Conservation (phyloP, 768 basidiomycete genomes). For the Termitomyces titanicus region DNA sequence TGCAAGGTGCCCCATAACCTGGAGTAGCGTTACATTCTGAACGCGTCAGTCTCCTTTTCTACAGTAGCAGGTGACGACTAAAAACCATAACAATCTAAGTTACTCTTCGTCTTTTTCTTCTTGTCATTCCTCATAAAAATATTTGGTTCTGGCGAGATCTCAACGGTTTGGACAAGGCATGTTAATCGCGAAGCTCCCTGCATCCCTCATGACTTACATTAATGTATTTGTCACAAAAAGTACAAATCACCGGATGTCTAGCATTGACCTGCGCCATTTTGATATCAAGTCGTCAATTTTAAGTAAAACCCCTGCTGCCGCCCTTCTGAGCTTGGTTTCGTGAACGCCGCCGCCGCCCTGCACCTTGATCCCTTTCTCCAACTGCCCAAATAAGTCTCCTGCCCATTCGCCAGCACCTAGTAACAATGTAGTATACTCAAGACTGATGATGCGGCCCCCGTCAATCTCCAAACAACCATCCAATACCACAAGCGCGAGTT, state of each 20-base stretch:
- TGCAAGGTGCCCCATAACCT: too few relatives aligned
- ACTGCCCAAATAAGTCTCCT: constrained; percentile 50
- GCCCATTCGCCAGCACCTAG: constrained; percentile 83
- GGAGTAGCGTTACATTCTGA: too few relatives aligned
- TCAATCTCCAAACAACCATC: constrained; percentile 77
- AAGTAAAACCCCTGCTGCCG: constrained; percentile 76
- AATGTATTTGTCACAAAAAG: too few relatives aligned
- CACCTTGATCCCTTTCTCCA: constrained; percentile 64
- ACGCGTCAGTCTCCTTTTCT: too few relatives aligned
- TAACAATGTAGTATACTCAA: constrained; percentile 72
- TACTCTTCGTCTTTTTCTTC: too few relatives aligned
- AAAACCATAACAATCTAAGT: too few relatives aligned
- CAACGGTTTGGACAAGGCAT: too few relatives aligned
- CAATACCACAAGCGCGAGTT: constrained; percentile 72
- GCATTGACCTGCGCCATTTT: constrained; percentile 66
- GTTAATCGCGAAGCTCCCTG: neutral
- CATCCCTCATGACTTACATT: too few relatives aligned
- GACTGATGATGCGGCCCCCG: constrained; percentile 65
- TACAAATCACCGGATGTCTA: constrained; percentile 27
- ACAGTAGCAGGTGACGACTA: too few relatives aligned
- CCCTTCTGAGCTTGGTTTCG: constrained; percentile 58
- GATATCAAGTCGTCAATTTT: constrained; percentile 72
- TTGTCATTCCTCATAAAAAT: neutral
- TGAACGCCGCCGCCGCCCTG: constrained; percentile 64
- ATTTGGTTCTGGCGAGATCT: neutral